Evolutionary conservation across 169 alveolate genomes (phyloP), one percentile per base, ranked within the genome.

Genomic region (Plasmodium knowlesi): DNA sequence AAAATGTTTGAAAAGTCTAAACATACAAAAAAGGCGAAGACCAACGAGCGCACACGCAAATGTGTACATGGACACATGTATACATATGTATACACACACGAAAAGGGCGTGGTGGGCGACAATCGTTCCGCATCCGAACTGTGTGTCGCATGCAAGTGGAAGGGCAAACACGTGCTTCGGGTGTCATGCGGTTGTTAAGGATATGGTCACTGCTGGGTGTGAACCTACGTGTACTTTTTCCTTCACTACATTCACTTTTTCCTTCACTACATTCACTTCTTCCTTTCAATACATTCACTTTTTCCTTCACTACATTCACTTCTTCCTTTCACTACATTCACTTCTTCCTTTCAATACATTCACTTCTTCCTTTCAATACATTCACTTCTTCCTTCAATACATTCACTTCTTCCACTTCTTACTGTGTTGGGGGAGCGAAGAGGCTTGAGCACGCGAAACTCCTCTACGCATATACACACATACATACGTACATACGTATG

Each of bases 21-120:
- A 32, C 92, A 83, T 83, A 83, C 92, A 83, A 83, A 83, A 83
- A 41, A 83, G 92, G 71, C n/a, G 72, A 57, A 46, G 82, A 12
- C 19, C 82, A 72, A 72, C 37, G 39, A 19, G 82, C 82, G 46
- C 46, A n/a, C 37, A 19, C 46, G 16, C 46, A 14, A 14, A 72
- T 39, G 39, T 46, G 57, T 32, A 14, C 54, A 43, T 39, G 54
- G 46, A 22, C 30, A 19, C 74, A 80, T 32, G 43, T 80, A 25
- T 25, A 41, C 57, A 10, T 16, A 80, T 80, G 57, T 80, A 10
- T 50, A 57, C 73, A 22, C 30, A 57, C 12, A 57, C 5, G 73
- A 30, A 57, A 57, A 6, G 12, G 73, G 73, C 22, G 30, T 22
- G 73, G 25, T 57, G 12, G 32, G 12, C 30, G 73, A 57, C 12